Evolutionary conservation across 225 moss, liverwort and hornwort genomes (phyloP).

Genomic region (Antitrichia curtipendula): DNA sequence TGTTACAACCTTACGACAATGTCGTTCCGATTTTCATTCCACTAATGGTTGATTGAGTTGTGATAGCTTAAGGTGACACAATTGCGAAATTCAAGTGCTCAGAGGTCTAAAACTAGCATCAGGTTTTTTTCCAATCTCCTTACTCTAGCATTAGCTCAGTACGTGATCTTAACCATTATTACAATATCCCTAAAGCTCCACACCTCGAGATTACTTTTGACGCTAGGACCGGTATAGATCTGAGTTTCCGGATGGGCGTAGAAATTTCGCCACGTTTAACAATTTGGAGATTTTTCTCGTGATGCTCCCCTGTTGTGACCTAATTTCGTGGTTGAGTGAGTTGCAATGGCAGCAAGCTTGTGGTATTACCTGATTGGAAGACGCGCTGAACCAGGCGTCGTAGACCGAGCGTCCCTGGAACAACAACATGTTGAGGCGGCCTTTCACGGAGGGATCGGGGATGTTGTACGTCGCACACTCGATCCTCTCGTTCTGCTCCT

Average conservation of each 20-base stretch:
- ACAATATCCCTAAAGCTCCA: background rate
- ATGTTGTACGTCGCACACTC: constrained; percentile 30
- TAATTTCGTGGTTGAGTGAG: background rate
- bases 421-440: constrained; percentile 38
- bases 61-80: too few species aligned
- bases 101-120: background rate
- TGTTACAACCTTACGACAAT: background rate
- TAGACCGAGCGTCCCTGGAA: constrained; percentile 65
- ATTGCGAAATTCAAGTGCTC: background rate
- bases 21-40: background rate
- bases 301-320: background rate
- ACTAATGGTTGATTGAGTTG: background rate
- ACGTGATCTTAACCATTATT: background rate
- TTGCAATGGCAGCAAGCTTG: background rate
- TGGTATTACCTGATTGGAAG: constrained; percentile 69
- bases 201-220: background rate
- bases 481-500: constrained; percentile 58
- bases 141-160: background rate
- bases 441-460: constrained; percentile 15
- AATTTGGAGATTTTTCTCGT: background rate
- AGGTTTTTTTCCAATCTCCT: background rate
- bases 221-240: background rate
- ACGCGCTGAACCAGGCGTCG: constrained; percentile 87
- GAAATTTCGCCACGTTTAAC: background rate
- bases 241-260: background rate